A percentile compares a stretch with the other conserved stretches of the same genome.
Evolutionary conservation across 2,329 filamentous ascomycete genomes (phyloP).

Genomic region (Tolypocladium paradoxum): DNA sequence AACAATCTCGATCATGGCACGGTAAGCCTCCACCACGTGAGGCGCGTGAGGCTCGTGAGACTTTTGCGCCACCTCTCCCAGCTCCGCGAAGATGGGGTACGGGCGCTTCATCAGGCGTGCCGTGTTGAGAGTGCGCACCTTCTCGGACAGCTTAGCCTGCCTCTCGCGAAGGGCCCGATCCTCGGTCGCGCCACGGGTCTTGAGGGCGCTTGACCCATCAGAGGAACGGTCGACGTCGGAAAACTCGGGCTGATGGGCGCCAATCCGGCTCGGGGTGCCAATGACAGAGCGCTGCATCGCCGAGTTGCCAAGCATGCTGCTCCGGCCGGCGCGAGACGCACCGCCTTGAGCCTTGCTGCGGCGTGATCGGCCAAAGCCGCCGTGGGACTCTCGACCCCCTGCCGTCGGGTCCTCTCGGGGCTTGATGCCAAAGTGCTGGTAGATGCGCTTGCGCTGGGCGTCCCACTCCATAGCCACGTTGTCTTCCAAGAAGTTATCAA

Average conservation of each 20-base stretch:
- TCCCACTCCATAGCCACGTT: slow-evolving; percentile 96
- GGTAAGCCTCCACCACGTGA: slow-evolving; percentile 73
- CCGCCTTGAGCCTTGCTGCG: slow-evolving; percentile 37
- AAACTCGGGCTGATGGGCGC: slow-evolving; percentile 54
- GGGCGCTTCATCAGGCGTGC: slow-evolving; percentile 54
- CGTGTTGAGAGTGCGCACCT: slow-evolving; percentile 68
- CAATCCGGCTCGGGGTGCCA: slow-evolving; percentile 62
- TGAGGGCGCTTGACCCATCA: slow-evolving; percentile 31
- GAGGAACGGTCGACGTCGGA: slow-evolving; percentile 55
- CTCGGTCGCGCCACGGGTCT: slow-evolving; percentile 42
- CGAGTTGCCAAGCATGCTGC: slow-evolving; percentile 43
- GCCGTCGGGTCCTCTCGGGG: slow-evolving; percentile 36
- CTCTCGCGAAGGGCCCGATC: slow-evolving; percentile 74
- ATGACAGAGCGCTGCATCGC: slow-evolving; percentile 77
- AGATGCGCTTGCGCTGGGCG: slow-evolving; percentile 82
- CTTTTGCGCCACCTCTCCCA: slow-evolving; percentile 62
- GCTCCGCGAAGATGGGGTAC: slow-evolving; percentile 66
- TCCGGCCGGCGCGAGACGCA: slow-evolving; percentile 44
- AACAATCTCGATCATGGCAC: slow-evolving; percentile 68
- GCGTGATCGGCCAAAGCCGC: slow-evolving; percentile 50
- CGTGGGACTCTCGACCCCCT: slow-evolving; percentile 36
- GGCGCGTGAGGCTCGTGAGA: slow-evolving; percentile 60
- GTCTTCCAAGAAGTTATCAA: slow-evolving; percentile 88
- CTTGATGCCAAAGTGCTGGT: slow-evolving; percentile 89
- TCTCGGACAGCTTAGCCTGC: slow-evolving; percentile 69